These are phyloP conservation scores for Parathielavia appendiculata DNA, from an alignment of 495 filamentous ascomycete species.

Conservation along the genomic window DNA sequence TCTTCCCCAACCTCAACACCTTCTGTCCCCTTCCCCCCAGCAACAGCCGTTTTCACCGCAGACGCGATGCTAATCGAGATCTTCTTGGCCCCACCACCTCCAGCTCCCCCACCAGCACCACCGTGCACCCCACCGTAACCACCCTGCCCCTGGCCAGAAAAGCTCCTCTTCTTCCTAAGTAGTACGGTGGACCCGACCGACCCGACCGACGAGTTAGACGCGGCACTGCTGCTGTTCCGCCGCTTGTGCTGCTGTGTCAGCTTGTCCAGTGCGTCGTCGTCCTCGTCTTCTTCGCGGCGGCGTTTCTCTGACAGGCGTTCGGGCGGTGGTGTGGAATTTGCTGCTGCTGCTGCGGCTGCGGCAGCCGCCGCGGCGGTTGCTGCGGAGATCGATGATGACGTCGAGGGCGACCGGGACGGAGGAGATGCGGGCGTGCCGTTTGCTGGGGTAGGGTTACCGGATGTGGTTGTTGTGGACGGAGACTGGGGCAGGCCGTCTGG, in stretches of 20 bases:
- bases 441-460: not conserved
- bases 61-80: conserved; percentile 45
- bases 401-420: not conserved
- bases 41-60: conserved; percentile 25
- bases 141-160: conserved; percentile 3
- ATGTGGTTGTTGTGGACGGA: not conserved
- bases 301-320: conserved; percentile 88
- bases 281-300: conserved; percentile 79
- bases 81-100: conserved; percentile 31
- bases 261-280: conserved; percentile 78
- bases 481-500: conserved; percentile 9
- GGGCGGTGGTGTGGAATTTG: conserved; percentile 48
- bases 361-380: conserved; percentile 26
- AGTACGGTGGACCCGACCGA: not conserved
- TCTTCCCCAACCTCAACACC: not conserved
- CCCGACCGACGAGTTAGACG: conserved; percentile 23
- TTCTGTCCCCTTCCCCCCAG: not conserved
- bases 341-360: conserved; percentile 2
- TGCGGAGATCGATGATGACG: conserved; percentile 16
- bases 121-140: conserved; percentile 15
- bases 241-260: conserved; percentile 62
- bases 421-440: not conserved
- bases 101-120: conserved; percentile 12
- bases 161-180: conserved; percentile 28
- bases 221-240: conserved; percentile 47